Conservation (phyloP, 495 filamentous ascomycete genomes). For the Sordaria brevicollis region DNA sequence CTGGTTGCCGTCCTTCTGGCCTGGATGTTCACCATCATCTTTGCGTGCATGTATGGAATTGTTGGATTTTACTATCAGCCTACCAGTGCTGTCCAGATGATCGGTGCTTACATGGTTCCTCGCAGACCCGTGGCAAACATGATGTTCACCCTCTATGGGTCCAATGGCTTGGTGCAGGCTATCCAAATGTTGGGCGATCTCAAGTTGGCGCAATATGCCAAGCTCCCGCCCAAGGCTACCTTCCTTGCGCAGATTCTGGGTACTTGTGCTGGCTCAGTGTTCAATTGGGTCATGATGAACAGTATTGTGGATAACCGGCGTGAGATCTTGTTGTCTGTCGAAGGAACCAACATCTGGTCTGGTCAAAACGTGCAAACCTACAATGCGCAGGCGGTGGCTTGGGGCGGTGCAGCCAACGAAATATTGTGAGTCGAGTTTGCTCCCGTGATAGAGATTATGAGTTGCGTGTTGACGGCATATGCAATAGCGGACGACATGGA, state of each 20-base stretch:
- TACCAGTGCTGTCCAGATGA: constrained; percentile 25
- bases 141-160: constrained; percentile 22
- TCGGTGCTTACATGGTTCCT: constrained; percentile 19
- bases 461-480: not conserved
- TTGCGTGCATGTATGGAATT: constrained; percentile 22
- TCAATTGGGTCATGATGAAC: constrained; percentile 31
- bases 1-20: constrained; percentile 30
- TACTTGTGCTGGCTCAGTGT: constrained; percentile 22
- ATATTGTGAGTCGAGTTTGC: not conserved
- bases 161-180: constrained; percentile 16
- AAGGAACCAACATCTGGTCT: constrained; percentile 28
- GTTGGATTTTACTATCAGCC: constrained; percentile 25
- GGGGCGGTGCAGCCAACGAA: constrained; percentile 21
- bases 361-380: constrained; percentile 25
- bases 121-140: constrained; percentile 25
- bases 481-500: not conserved
- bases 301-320: constrained; percentile 20
- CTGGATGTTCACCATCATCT: constrained; percentile 19
- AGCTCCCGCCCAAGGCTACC: constrained; percentile 32
- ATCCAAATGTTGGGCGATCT: constrained; percentile 26
- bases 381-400: constrained; percentile 24
- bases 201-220: constrained; percentile 26
- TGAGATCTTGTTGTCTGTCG: constrained; percentile 17
- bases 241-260: constrained; percentile 26
- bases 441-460: not conserved